Conservation (phyloP, 257 asterid species). For the Verbascum thapsus region DNA sequence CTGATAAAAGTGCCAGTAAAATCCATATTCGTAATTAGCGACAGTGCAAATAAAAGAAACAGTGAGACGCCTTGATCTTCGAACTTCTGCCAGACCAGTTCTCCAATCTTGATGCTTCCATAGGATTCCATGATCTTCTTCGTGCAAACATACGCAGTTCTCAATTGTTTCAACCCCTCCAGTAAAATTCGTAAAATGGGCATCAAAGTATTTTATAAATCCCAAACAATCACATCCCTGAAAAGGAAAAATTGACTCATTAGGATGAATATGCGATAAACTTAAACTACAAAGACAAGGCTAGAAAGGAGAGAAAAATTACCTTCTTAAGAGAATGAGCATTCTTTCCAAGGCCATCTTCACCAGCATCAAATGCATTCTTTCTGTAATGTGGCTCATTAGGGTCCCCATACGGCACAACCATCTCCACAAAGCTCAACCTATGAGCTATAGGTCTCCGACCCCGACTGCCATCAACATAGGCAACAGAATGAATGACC, state of each 20-base stretch:
- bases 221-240: slow-evolving; percentile 99
- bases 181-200: slow-evolving; percentile 83
- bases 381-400: slow-evolving; percentile 97
- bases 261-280: slow-evolving; percentile 17
- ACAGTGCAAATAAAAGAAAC: slow-evolving; percentile 94
- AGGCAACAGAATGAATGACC: slow-evolving; percentile 96
- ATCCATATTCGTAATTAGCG: slow-evolving; percentile 95
- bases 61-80: slow-evolving; percentile 94
- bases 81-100: slow-evolving; percentile 89
- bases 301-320: slow-evolving; percentile 17
- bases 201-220: slow-evolving; percentile 81
- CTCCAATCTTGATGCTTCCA: slow-evolving; percentile 99
- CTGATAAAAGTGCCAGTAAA: slow-evolving; percentile 99
- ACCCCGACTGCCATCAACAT: slow-evolving; percentile 94
- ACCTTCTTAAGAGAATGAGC: slow-evolving; percentile 99
- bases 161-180: slow-evolving; percentile 96
- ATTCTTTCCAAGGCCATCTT: slow-evolving; percentile 96
- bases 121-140: slow-evolving; percentile 92
- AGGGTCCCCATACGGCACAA: slow-evolving; percentile 98
- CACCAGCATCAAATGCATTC: slow-evolving; percentile 99
- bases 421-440: slow-evolving; percentile 99
- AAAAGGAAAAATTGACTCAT: slow-evolving; percentile 22
- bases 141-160: slow-evolving; percentile 96
- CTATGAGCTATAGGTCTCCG: slow-evolving; percentile 95
- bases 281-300: slow-evolving; percentile 7